Base-by-base conservation (phyloP, 208 protist genomes). In the Porcisia deanei region DNA sequence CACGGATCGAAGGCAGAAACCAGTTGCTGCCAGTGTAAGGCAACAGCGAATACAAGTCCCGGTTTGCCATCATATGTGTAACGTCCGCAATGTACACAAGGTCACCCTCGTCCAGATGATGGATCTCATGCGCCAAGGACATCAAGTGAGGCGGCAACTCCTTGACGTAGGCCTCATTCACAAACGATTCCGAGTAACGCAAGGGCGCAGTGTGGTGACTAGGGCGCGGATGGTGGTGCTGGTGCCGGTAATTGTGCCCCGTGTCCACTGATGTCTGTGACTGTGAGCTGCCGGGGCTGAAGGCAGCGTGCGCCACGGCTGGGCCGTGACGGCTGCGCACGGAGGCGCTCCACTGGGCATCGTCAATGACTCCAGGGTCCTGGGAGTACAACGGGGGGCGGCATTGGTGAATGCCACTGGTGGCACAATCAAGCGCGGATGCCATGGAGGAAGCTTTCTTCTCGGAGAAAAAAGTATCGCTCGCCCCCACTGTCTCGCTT, bases 21-120 rank as follows among this genome's bases (percentile, higher is more conserved):
- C 91, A 96, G 75, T 85, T 89, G 69, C 80, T 88, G 57, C 89
- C 91, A 14, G 84, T 89, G 85, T 94, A 94, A 8, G 88, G 87
- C 12, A 94, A 75, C 22, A 91, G 78, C 18, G 91, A 94, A 78
- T 96, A 94, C 9, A 96, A 81, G 54, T 91, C 88, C 5, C 85
- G 76, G 47, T 73, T 87, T 37, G 87, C 91, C 59, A 84, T 80
- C n/a, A 79, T 66, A 43, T 92, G 79, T 12, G 88, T 82, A 9
- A 93, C 61, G 14, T 87, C 77, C 3, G 87, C 85, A 57, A 92
- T 91, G 72, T 82, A 80, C 12, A 89, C 80, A 45, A 92, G 73
- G 69, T 93, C 85, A 3, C 76, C 63, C 34, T 88, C 81, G 65
- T 85, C 81, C n/a, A 93, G 81, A 39, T 76, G 60, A 55, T 87